Conservation (phyloP, 371 early-diverging fungal genomes). For the Saksenaea vasiformis region DNA sequence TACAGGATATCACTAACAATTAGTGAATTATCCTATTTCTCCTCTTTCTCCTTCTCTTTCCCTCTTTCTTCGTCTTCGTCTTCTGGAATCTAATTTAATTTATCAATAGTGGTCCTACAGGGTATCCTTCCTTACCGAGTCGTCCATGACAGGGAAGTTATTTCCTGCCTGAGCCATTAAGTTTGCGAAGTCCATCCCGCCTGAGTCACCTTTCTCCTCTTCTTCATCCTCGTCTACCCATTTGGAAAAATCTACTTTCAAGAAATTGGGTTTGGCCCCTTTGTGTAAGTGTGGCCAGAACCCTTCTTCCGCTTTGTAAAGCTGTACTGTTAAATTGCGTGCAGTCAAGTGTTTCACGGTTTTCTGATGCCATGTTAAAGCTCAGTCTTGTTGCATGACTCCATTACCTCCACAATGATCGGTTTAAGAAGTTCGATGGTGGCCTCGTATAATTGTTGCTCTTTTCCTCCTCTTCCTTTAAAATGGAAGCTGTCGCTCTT, state of each 20-base stretch:
- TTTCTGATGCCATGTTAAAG: constrained; percentile 41
- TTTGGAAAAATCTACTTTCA: constrained; percentile 90
- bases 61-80: not conserved
- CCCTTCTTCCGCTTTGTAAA: constrained; percentile 66
- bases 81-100: not conserved
- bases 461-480: constrained; percentile 59
- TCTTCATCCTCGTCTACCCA: constrained; percentile 96
- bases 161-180: constrained; percentile 45
- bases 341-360: constrained; percentile 68
- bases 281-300: constrained; percentile 92
- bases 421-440: constrained; percentile 74
- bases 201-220: constrained; percentile 36
- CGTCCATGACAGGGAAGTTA: constrained; percentile 13
- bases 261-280: constrained; percentile 67
- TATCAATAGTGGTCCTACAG: not conserved
- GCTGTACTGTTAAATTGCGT: constrained; percentile 61
- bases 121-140: not conserved
- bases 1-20: not conserved
- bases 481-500: constrained; percentile 63
- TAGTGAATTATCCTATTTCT: not conserved
- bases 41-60: not conserved
- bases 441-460: constrained; percentile 72
- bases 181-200: constrained; percentile 29
- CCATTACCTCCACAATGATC: constrained; percentile 71
- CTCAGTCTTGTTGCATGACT: not conserved